These are phyloP conservation scores for Penicillium antarcticum DNA, from an alignment of 495 filamentous ascomycete genomes.

Conservation along the genomic window DNA sequence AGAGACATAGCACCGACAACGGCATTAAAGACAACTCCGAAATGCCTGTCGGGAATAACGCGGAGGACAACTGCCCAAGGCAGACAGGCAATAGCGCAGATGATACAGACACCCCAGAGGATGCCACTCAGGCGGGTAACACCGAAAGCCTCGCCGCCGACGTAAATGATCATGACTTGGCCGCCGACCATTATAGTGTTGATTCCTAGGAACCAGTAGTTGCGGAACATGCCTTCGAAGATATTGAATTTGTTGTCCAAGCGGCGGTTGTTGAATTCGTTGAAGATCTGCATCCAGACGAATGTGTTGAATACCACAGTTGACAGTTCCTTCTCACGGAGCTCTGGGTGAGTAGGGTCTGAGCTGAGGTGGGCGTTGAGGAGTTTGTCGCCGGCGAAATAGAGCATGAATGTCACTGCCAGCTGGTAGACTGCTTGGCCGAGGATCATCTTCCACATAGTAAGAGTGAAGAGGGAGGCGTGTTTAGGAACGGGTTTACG, in stretches of 20 bases:
- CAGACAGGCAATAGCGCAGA: constrained; percentile 68
- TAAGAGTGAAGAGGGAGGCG: constrained; percentile 71
- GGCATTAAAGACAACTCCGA: constrained; percentile 41
- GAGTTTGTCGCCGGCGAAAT: constrained; percentile 64
- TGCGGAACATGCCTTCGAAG: constrained; percentile 73
- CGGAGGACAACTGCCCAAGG: constrained; percentile 72
- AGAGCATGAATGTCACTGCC: constrained; percentile 70
- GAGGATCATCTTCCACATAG: constrained; percentile 97
- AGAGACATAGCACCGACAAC: constrained; percentile 21
- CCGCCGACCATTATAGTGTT: constrained; percentile 75
- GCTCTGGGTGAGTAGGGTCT: constrained; percentile 8
- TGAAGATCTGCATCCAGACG: constrained; percentile 97
- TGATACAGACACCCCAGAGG: constrained; percentile 76
- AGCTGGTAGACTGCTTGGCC: constrained; percentile 84
- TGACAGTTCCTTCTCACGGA: constrained; percentile 47
- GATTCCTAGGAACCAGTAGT: constrained; percentile 82
- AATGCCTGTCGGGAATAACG: constrained; percentile 58
- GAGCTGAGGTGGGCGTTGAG: constrained; percentile 48
- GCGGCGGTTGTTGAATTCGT: constrained; percentile 90
- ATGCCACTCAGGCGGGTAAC: constrained; percentile 62
- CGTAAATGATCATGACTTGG: constrained; percentile 77
- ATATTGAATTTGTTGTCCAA: constrained; percentile 89
- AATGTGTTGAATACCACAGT: constrained; percentile 92
- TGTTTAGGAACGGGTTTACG: constrained; percentile 81
- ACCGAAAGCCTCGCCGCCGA: constrained; percentile 70